phyloP scores from a whole-genome alignment of 345 rosid species.

The Sonneratia alba region DNA sequence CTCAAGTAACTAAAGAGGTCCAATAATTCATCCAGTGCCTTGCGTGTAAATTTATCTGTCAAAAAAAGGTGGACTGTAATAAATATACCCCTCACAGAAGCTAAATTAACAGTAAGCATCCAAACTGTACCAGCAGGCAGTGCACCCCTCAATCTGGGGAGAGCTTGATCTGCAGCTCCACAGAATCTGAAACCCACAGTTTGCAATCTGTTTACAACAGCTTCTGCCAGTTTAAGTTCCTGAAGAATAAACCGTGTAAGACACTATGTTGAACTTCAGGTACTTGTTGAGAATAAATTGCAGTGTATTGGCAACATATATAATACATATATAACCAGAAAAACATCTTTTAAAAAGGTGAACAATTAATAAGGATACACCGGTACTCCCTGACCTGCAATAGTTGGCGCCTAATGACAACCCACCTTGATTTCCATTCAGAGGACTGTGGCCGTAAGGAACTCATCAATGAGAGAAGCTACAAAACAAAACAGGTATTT shows the following conservation, averaged over 20 bases:
- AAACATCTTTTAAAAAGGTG: not conserved
- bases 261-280: not conserved
- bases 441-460: conserved; percentile 88
- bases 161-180: conserved; percentile 83
- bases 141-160: conserved; percentile 94
- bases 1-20: conserved; percentile 67
- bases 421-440: conserved; percentile 83
- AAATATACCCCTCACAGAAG: conserved; percentile 1
- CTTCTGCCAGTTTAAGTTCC: conserved; percentile 87
- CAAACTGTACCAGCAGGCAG: conserved; percentile 59
- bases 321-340: no score
- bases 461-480: conserved; percentile 92
- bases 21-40: conserved; percentile 86
- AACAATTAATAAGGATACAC: not conserved
- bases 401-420: conserved; percentile 82
- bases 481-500: conserved; percentile 18
- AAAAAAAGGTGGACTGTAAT: conserved; percentile 5
- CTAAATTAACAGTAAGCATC: not conserved
- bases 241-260: conserved; percentile 28
- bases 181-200: conserved; percentile 88
- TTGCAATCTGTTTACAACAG: conserved; percentile 85
- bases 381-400: conserved; percentile 54
- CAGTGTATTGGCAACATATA: no score
- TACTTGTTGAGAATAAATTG: not conserved
- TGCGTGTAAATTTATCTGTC: conserved; percentile 68